Base-by-base conservation (phyloP, 768 basidiomycete genomes). In the Leccinellum albellum region DNA sequence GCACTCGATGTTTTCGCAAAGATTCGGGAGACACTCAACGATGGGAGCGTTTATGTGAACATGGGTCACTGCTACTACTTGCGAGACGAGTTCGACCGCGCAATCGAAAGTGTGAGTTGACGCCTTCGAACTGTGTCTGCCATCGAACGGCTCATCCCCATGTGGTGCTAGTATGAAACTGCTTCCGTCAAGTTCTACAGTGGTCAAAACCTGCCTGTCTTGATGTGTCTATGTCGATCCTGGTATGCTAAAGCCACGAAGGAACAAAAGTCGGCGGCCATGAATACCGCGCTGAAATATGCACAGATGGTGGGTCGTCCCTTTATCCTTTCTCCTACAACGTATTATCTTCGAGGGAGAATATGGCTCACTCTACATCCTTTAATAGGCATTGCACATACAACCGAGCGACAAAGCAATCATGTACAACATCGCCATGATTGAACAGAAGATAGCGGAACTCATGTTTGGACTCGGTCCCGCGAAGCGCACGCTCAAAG, bases 361-460 rank as follows among this genome's bases (percentile, higher is more conserved):
- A n/a, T n/a, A n/a, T n/a, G n/a, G 21, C 40, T 54, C 35, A 53
- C 60, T 64, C 23, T 24, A 14, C 2, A 55, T 26, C 10, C 26
- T 51, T 12, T 9, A 6, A 5, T 61, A 98, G 95, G 94, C 95
- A 1, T 77, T 89, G 15, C 88, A 91, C 61, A 73, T 94, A 6
- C 86, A 89, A 61, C 94, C 94, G 0, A 82, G 79, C 54, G 97
- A 99, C 75, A 94, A 95, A 68, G 90, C 93, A 3, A 85, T 89
- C 51, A 59, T 93, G 44, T 98, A 95, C 75, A 98, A 99, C 71
- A 91, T 98, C 64, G 95, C 96, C 54, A 95, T 99, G 89, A 94
- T 98, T 32, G 88, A 95, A 71, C 97, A 99, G 70, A 98, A 98
- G 73, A 87, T 91, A 0, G 91, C 93, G 0, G 96, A 98, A 70